These are phyloP conservation scores for Platismatia glauca DNA, from an alignment of 495 filamentous ascomycete genomes.

Conservation along the genomic window DNA sequence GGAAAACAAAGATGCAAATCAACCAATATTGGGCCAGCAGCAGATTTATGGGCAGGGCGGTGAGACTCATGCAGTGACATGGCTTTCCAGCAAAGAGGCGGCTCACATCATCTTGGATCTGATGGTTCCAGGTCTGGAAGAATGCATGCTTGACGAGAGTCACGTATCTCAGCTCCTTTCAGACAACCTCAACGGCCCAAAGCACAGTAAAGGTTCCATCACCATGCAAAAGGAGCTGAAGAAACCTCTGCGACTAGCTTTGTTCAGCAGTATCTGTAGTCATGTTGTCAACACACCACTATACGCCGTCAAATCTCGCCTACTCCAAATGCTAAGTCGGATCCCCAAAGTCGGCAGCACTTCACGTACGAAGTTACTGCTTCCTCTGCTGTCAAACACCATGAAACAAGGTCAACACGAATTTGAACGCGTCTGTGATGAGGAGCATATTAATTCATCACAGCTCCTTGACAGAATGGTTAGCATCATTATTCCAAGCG, in stretches of 20 bases:
- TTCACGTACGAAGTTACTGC: slow-evolving; percentile 58
- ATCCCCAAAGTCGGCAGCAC: slow-evolving; percentile 57
- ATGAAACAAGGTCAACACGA: slow-evolving; percentile 37
- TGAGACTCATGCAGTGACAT: slow-evolving; percentile 42
- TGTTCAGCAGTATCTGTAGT: slow-evolving; percentile 64
- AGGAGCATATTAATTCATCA: slow-evolving; percentile 51
- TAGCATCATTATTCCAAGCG: slow-evolving; percentile 54
- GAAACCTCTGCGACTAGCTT: slow-evolving; percentile 50
- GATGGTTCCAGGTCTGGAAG: slow-evolving; percentile 65
- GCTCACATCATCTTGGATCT: slow-evolving; percentile 52
- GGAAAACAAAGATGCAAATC: slow-evolving; percentile 28
- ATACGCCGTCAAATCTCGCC: slow-evolving; percentile 52
- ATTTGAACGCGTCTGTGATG: slow-evolving; percentile 37
- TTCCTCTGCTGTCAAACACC: slow-evolving; percentile 63
- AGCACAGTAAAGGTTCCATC: slow-evolving; percentile 31
- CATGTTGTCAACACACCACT: slow-evolving; percentile 62
- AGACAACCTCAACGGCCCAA: slow-evolving; percentile 43
- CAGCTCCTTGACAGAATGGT: slow-evolving; percentile 53
- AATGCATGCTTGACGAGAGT: slow-evolving; percentile 65
- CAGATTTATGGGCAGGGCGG: slow-evolving; percentile 48
- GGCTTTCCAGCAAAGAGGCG: slow-evolving; percentile 49
- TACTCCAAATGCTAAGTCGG: slow-evolving; percentile 63
- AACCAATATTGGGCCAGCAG: slow-evolving; percentile 42
- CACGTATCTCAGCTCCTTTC: slow-evolving; percentile 54
- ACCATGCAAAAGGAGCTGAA: slow-evolving; percentile 49